Percentiles rank a stretch among this genome's conserved stretches.
Evolutionary conservation across 306 rosid species (phyloP).

Genomic region (Hippophae rhamnoides): DNA sequence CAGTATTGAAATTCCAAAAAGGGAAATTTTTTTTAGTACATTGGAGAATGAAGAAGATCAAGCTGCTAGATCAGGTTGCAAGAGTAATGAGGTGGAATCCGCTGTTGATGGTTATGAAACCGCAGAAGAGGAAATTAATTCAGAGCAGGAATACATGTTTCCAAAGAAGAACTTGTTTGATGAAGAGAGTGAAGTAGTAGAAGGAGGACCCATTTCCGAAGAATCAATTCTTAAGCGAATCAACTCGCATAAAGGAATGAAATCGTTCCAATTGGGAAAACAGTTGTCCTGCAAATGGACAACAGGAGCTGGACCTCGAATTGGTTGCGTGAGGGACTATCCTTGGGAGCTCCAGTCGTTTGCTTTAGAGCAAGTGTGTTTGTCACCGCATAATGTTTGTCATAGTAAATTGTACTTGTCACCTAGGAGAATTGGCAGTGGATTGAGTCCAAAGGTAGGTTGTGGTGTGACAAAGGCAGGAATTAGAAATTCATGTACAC

Average conservation of each 20-base stretch:
- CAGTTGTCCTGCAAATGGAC: slow-evolving; percentile 97
- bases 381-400: slow-evolving; percentile 62
- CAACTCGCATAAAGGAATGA: slow-evolving; percentile 63
- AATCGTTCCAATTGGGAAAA: slow-evolving; percentile 78
- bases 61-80: slow-evolving; percentile 9
- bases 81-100: slow-evolving; percentile 18
- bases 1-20: slow-evolving; percentile 52
- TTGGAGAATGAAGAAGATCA: slow-evolving; percentile 25
- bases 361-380: slow-evolving; percentile 76
- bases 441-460: slow-evolving; percentile 27
- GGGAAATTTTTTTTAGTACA: slow-evolving; percentile 20
- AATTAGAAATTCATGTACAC: neutral
- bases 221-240: slow-evolving; percentile 71
- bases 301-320: slow-evolving; percentile 95
- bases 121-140: slow-evolving; percentile 11
- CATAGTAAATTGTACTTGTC: slow-evolving; percentile 27
- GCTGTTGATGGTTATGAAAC: slow-evolving; percentile 18
- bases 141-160: slow-evolving; percentile 21
- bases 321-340: slow-evolving; percentile 83
- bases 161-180: slow-evolving; percentile 20
- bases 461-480: slow-evolving; percentile 20
- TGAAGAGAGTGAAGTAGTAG: slow-evolving; percentile 29
- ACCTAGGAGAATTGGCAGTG: slow-evolving; percentile 18
- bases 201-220: slow-evolving; percentile 30
- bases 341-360: slow-evolving; percentile 73